phyloP scores from a whole-genome alignment of 1,284 basidiomycete genomes.

The Ceratobasidium sp. region DNA sequence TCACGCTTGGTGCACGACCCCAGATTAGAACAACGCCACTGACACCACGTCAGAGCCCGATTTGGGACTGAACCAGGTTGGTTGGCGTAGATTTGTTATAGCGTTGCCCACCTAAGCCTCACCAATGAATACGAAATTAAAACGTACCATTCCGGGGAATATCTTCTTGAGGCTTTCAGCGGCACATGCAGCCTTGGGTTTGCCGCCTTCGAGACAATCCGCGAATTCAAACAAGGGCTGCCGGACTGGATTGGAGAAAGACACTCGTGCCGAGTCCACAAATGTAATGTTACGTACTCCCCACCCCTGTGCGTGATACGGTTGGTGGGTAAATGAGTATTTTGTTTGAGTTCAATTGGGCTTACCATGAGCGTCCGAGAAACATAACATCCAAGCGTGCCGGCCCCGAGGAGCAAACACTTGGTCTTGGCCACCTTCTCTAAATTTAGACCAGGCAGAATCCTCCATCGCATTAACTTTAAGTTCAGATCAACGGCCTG shows the following conservation, averaged over 20 bases:
- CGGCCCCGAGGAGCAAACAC: constrained; percentile 90
- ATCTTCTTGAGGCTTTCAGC: constrained; percentile 86
- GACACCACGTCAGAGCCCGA: constrained; percentile 22
- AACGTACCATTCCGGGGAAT: constrained; percentile 85
- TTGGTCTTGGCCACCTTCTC: constrained; percentile 81
- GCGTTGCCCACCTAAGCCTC: not conserved
- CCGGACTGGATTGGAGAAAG: constrained; percentile 95
- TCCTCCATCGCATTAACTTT: constrained; percentile 98
- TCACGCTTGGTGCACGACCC: not conserved
- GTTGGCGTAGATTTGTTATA: not conserved
- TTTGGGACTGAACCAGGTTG: not conserved
- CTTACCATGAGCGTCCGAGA: constrained; percentile 83
- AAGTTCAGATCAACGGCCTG: constrained; percentile 97
- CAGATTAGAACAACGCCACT: too few species aligned
- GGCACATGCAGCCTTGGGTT: constrained; percentile 90
- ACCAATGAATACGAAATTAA: not conserved
- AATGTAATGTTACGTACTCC: constrained; percentile 92
- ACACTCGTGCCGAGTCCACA: constrained; percentile 87
- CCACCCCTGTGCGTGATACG: constrained; percentile 77
- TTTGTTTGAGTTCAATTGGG: constrained; percentile 14
- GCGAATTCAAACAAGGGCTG: constrained; percentile 96
- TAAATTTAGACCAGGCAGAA: constrained; percentile 86
- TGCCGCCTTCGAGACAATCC: constrained; percentile 91
- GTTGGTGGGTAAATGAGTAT: not conserved
- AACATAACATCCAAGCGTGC: constrained; percentile 96